These are phyloP conservation scores for Microbotryum intermedium DNA, from an alignment of 1,284 basidiomycete species.

Conservation along the genomic window DNA sequence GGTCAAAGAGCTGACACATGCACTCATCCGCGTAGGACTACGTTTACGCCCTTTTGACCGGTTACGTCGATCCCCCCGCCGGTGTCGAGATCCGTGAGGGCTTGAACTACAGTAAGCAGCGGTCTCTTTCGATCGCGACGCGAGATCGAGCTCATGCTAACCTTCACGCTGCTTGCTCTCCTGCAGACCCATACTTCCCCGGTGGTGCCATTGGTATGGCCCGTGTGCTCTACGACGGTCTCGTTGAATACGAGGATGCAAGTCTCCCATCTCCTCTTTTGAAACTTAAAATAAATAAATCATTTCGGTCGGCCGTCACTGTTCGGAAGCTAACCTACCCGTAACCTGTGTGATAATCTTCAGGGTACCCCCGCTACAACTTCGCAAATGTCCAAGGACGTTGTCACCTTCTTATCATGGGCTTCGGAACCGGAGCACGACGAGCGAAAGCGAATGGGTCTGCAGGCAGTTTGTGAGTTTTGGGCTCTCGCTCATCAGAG, in stretches of 20 bases:
- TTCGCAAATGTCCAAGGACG: slow-evolving; percentile 99
- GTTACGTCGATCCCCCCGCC: slow-evolving; percentile 93
- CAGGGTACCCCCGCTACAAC: slow-evolving; percentile 85
- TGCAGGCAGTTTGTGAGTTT: slow-evolving; percentile 54
- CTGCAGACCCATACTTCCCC: slow-evolving; percentile 62
- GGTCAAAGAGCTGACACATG: no score
- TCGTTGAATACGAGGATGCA: slow-evolving; percentile 93
- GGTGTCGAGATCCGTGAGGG: slow-evolving; percentile 93
- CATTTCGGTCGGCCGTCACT: background rate
- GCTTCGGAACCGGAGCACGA: slow-evolving; percentile 90
- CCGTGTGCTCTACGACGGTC: slow-evolving; percentile 69
- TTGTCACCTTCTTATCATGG: slow-evolving; percentile 74
- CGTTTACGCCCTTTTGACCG: slow-evolving; percentile 91
- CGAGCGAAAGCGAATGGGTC: slow-evolving; percentile 71
- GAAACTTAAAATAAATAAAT: background rate
- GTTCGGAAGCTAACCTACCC: background rate
- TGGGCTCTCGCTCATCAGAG: background rate
- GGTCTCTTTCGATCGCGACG: background rate
- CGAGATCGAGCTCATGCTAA: slow-evolving; percentile 32
- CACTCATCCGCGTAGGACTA: slow-evolving; percentile 61
- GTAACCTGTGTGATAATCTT: slow-evolving; percentile 33
- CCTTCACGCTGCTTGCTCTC: background rate
- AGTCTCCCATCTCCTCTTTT: background rate
- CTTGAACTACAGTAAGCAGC: slow-evolving; percentile 85
- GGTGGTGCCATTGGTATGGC: slow-evolving; percentile 98